Conservation (phyloP, 2,329 filamentous ascomycete species). For the Aspergillus glaucus region DNA sequence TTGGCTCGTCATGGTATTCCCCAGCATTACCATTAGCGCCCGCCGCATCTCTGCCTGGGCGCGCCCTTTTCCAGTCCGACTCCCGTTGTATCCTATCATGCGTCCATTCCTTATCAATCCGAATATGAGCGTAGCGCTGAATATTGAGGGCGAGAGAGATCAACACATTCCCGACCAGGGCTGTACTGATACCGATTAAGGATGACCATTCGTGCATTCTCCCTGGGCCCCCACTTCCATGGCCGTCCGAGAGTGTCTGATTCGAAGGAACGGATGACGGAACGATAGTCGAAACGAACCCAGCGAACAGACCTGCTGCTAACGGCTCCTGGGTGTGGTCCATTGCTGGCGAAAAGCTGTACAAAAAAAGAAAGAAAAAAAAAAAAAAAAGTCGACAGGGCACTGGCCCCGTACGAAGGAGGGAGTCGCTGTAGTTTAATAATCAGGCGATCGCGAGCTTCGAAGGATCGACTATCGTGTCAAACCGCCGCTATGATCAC, state of each 20-base stretch:
- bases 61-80: slow-evolving; percentile 46
- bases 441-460: neutral
- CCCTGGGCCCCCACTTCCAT: slow-evolving; percentile 14
- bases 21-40: slow-evolving; percentile 42
- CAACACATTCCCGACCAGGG: slow-evolving; percentile 85
- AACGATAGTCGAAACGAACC: slow-evolving; percentile 17
- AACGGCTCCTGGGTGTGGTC: slow-evolving; percentile 19
- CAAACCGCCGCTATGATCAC: neutral
- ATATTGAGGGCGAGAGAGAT: slow-evolving; percentile 96
- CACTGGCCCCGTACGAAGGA: neutral
- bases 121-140: slow-evolving; percentile 89
- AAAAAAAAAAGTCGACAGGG: neutral
- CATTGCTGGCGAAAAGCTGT: slow-evolving; percentile 12
- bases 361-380: neutral
- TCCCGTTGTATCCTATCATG: slow-evolving; percentile 52
- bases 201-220: slow-evolving; percentile 64
- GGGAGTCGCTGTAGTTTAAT: neutral
- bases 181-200: slow-evolving; percentile 87
- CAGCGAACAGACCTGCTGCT: slow-evolving; percentile 23
- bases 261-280: slow-evolving; percentile 14
- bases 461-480: neutral
- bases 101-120: slow-evolving; percentile 65
- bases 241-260: slow-evolving; percentile 9
- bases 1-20: slow-evolving; percentile 6
- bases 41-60: slow-evolving; percentile 9